Evolutionary conservation across 2,329 filamentous ascomycete species (phyloP), one percentile per base, ranked within the genome.

Genomic region (Fusarium agapanthi): DNA sequence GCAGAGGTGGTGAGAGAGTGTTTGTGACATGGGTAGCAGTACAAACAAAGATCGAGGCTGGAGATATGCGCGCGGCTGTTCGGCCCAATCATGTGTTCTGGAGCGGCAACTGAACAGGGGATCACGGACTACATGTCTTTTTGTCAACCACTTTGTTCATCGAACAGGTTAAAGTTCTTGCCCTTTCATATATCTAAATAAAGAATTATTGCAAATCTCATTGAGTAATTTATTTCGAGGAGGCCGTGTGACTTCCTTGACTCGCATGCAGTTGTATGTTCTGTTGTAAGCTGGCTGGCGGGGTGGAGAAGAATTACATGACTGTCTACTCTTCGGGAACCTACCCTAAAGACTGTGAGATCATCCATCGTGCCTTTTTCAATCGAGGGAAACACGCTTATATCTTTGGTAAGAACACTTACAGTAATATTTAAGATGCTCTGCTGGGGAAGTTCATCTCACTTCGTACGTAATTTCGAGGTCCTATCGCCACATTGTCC

Each of bases 201-300:
- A 26, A 11, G 2, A 26, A 15, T 15, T 2, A 2, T 2, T 5
- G 7, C 9, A 15, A 8, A 20, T 1, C 0, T 0, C 6, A 6
- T 20, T 8, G 3, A 10, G 2, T 6, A 26, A 3, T 5, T 3
- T 6, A 8, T 4, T 4, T 3, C 2, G 4, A 50, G 9, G n/a
- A 14, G 30, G 2, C 2, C 6, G 0, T 12, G 1, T 11, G 5
- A 35, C 18, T 26, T 15, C 12, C 4, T 15, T 34, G 6, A 20
- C 47, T 34, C 30, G 9, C 24, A 12, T 6, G 7, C 14, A 24
- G 22, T 5, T 14, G 3, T 12, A 0, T 7, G n/a, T 37, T 3
- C 13, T 7, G 3, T 35, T 51, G 16, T 4, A 20, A 18, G 2
- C 3, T 16, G 16, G 15, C 8, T n/a, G n/a, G n/a, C n/a, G n/a